Percentiles rank a stretch among this genome's conserved stretches.
phyloP scores from a whole-genome alignment of 495 filamentous ascomycete species.

The Polyplosphaeria fusca region DNA sequence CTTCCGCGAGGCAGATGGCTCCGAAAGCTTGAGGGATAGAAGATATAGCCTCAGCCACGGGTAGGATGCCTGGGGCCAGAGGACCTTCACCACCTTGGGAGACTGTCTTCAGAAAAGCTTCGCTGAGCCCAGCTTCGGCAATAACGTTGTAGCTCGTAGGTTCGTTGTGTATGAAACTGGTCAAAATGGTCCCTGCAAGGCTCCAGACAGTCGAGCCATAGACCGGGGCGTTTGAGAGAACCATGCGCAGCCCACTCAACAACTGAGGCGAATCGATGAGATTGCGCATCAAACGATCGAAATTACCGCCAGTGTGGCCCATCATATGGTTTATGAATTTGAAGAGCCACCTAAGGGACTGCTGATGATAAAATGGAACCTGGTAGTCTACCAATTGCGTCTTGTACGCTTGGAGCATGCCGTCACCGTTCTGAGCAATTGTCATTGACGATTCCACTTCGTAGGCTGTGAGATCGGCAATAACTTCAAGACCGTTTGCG shows the following conservation, averaged over 20 bases:
- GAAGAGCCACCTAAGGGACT: constrained; percentile 87
- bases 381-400: constrained; percentile 84
- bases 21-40: constrained; percentile 84
- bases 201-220: constrained; percentile 96
- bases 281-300: constrained; percentile 85
- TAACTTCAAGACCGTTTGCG: constrained; percentile 77
- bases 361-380: constrained; percentile 87
- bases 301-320: constrained; percentile 74
- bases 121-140: constrained; percentile 85
- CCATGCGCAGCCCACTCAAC: constrained; percentile 69
- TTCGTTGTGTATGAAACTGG: constrained; percentile 97
- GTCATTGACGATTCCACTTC: constrained; percentile 71
- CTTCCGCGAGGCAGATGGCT: constrained; percentile 85
- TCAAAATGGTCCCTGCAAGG: constrained; percentile 81
- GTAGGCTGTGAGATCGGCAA: constrained; percentile 77
- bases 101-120: constrained; percentile 74
- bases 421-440: constrained; percentile 60
- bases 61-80: constrained; percentile 70
- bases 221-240: constrained; percentile 71
- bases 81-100: constrained; percentile 52
- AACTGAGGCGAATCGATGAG: constrained; percentile 88
- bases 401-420: constrained; percentile 73
- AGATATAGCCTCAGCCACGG: constrained; percentile 79
- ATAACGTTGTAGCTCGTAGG: constrained; percentile 96
- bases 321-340: constrained; percentile 96